phyloP scores from a whole-genome alignment of 805 yeast genomes.

The Candida sithepensis region DNA sequence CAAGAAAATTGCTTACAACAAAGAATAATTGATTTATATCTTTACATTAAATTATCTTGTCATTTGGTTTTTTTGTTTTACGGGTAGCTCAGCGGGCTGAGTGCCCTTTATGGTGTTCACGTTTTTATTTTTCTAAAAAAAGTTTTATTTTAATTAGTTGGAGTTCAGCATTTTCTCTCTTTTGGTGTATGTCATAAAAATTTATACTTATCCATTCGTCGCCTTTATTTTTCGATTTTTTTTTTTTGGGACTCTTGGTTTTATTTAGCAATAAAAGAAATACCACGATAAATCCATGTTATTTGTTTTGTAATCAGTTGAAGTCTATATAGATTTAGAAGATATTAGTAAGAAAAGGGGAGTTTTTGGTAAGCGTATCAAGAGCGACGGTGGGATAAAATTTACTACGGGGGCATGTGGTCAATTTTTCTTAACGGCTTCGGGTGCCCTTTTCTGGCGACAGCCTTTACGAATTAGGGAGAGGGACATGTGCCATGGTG shows the following conservation, averaged over 20 bases:
- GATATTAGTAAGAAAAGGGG: no score
- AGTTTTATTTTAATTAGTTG: neutral
- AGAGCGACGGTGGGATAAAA: no score
- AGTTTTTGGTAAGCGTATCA: no score
- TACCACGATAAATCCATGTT: no score
- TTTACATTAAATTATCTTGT: neutral
- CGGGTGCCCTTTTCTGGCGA: neutral
- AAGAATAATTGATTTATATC: constrained; percentile 1
- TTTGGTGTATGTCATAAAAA: neutral
- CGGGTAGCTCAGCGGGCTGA: neutral
- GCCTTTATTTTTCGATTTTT: neutral
- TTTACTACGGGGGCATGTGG: no score
- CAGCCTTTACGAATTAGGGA: neutral
- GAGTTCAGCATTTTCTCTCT: neutral
- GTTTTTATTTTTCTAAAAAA: neutral
- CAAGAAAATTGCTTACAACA: constrained; percentile 24
- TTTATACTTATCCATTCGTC: neutral
- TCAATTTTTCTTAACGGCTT: neutral
- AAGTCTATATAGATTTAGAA: neutral
- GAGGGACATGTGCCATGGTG: neutral
- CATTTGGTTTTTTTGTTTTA: neutral
- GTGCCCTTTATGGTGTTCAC: neutral
- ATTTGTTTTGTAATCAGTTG: neutral
- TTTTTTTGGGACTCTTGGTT: neutral
- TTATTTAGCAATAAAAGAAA: neutral